phyloP scores from a whole-genome alignment of 306 rosid genomes.

The Pyrus communis region DNA sequence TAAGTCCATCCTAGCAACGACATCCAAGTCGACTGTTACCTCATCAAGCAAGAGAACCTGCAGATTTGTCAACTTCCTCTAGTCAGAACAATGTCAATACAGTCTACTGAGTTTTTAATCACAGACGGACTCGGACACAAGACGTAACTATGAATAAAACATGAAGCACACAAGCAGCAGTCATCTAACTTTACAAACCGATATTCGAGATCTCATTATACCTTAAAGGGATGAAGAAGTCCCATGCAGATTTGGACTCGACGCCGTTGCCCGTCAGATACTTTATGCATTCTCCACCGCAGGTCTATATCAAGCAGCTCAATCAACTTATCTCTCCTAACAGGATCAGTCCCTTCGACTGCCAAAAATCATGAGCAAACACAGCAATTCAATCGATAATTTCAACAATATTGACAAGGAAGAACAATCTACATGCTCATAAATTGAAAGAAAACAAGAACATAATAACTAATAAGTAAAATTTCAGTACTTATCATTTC shows the following conservation, averaged over 20 bases:
- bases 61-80: conserved; percentile 8
- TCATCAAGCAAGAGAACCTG: conserved; percentile 96
- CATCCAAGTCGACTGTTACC: conserved; percentile 93
- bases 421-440: background rate
- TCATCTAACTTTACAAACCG: background rate
- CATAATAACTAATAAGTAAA: too few species aligned
- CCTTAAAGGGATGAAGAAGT: conserved; percentile 93
- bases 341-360: conserved; percentile 88
- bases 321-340: conserved; percentile 74
- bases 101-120: background rate
- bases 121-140: background rate
- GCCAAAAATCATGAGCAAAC: conserved; percentile 21
- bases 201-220: conserved; percentile 8
- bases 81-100: background rate
- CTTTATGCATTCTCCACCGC: conserved; percentile 96
- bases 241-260: conserved; percentile 98
- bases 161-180: background rate
- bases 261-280: conserved; percentile 95
- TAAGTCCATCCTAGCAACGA: conserved; percentile 87
- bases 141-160: background rate
- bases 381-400: background rate
- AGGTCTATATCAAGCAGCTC: conserved; percentile 88
- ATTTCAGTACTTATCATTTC: too few species aligned
- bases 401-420: conserved; percentile 1
- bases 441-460: background rate